A percentile compares a stretch with the other conserved stretches of the same genome.
These are phyloP conservation scores for Starmerella gropengiesseri DNA, from an alignment of 805 yeast genomes.

Conservation along the genomic window DNA sequence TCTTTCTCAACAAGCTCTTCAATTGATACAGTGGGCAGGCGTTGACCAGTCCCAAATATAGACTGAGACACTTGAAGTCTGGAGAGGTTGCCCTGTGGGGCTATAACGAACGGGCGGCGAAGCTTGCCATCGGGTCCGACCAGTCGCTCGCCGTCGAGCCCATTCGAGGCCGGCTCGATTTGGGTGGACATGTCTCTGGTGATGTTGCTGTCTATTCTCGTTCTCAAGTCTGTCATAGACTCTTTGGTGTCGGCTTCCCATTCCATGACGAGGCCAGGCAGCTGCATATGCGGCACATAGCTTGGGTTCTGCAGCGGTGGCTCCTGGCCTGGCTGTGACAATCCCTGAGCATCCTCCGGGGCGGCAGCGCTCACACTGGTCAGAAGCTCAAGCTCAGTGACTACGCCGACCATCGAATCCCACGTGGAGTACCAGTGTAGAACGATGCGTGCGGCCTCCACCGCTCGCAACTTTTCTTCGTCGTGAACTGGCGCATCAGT, in stretches of 20 bases:
- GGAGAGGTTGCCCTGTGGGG: conserved; percentile 8
- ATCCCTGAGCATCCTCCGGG: too few species aligned
- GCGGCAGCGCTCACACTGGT: too few species aligned
- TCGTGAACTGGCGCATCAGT: not conserved
- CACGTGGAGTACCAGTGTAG: conserved; percentile 8
- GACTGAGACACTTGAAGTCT: conserved; percentile 43
- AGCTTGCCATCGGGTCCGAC: conserved; percentile 56
- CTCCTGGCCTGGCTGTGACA: too few species aligned
- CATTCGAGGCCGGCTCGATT: not conserved
- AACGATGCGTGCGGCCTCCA: conserved; percentile 9
- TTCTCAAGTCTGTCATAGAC: conserved; percentile 1
- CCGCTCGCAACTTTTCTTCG: conserved; percentile 10
- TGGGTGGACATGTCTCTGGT: conserved; percentile 5
- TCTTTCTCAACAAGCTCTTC: conserved; percentile 87
- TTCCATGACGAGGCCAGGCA: not conserved
- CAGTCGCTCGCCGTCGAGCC: conserved; percentile 1
- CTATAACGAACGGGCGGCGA: conserved; percentile 68
- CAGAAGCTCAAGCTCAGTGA: conserved; percentile 13
- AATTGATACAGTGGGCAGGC: conserved; percentile 84
- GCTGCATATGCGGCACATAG: conserved; percentile 8
- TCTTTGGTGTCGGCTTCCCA: not conserved
- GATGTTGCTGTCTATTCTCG: not conserved
- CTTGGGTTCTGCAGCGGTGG: not conserved
- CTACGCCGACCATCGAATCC: conserved; percentile 8
- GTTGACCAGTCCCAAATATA: conserved; percentile 87